phyloP scores from a whole-genome alignment of 495 filamentous ascomycete genomes.

The Pseudotulostoma volvatum region DNA sequence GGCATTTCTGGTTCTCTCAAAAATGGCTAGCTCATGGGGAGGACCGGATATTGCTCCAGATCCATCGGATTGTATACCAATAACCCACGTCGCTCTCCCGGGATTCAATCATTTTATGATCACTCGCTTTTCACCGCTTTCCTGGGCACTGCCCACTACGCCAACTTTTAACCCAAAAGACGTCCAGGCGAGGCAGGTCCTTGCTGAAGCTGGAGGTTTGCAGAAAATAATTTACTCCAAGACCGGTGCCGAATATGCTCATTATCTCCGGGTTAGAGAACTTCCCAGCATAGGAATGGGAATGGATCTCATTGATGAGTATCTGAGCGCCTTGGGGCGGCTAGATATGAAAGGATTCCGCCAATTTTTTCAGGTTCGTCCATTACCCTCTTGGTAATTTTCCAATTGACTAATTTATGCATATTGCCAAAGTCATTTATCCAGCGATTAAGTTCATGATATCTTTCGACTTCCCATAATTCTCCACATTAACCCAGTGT shows the following conservation, averaged over 20 bases:
- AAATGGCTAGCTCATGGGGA: constrained; percentile 72
- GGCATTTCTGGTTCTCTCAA: constrained; percentile 60
- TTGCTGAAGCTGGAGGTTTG: constrained; percentile 66
- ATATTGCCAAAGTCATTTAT: constrained; percentile 23
- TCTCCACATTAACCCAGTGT: constrained; percentile 5
- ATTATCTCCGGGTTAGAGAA: constrained; percentile 37
- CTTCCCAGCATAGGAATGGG: constrained; percentile 38
- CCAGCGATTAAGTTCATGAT: constrained; percentile 33
- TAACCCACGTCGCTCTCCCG: constrained; percentile 42
- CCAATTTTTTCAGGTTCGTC: constrained; percentile 35
- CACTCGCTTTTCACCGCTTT: constrained; percentile 67
- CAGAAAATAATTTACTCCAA: constrained; percentile 81
- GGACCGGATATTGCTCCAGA: constrained; percentile 56
- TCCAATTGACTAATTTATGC: constrained; percentile 1
- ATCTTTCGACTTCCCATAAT: constrained; percentile 9
- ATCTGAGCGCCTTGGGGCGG: constrained; percentile 35
- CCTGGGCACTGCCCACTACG: constrained; percentile 69
- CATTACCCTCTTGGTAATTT: neutral
- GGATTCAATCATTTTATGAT: constrained; percentile 92
- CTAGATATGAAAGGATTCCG: constrained; percentile 37
- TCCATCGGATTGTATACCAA: constrained; percentile 23
- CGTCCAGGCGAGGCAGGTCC: constrained; percentile 66
- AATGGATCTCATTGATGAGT: constrained; percentile 35
- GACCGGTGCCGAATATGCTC: constrained; percentile 47
- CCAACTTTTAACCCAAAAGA: constrained; percentile 67